Base-by-base conservation (phyloP, 805 yeast species). In the Wickerhamomyces chaumierensis region DNA sequence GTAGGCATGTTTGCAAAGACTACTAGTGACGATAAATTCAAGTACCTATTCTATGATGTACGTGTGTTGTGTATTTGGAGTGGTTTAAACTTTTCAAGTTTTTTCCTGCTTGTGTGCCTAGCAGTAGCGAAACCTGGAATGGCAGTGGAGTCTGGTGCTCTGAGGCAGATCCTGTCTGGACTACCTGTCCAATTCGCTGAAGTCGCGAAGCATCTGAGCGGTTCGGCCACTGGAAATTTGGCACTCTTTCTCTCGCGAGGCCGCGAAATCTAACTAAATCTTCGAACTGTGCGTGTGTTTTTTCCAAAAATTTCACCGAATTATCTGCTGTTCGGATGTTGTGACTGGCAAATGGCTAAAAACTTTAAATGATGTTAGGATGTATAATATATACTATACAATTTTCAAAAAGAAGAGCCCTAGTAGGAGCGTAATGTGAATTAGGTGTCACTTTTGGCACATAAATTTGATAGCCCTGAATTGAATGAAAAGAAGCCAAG, bases 1-100 rank as follows among this genome's bases (percentile, higher is more conserved):
- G 96, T 84, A 71, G 97, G 97, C 97, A 88, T 88, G 14, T 68
- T 67, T 70, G 53, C 34, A 44, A 46, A 44, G 48, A 48, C 52
- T 50, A 49, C 53, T 51, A 36, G 43, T 41, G 45, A 34, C 43
- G 42, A 23, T 15, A 28, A 39, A 16, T 33, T 31, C 17, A 34
- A 21, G 14, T 25, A 25, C 29, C n/a, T 11, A 13, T 13, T 8
- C 29, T 25, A 13, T 25, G n/a, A 21, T 29, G 15, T 40, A 33
- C 38, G 36, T 18, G 36, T 39, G 36, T 36, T 31, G 34, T 33
- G 38, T 39, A 40, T 42, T 38, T 33, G 33, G 32, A 38, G 37
- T 20, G 34, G 37, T 39, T 42, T 44, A 45, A 45, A 49, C 42
- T 42, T 48, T 45, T 44, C 39, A 42, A 46, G 44, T 48, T 48